These are phyloP conservation scores for Magnaporthales sp. DNA, from an alignment of 2,329 filamentous ascomycete species.

Conservation along the genomic window DNA sequence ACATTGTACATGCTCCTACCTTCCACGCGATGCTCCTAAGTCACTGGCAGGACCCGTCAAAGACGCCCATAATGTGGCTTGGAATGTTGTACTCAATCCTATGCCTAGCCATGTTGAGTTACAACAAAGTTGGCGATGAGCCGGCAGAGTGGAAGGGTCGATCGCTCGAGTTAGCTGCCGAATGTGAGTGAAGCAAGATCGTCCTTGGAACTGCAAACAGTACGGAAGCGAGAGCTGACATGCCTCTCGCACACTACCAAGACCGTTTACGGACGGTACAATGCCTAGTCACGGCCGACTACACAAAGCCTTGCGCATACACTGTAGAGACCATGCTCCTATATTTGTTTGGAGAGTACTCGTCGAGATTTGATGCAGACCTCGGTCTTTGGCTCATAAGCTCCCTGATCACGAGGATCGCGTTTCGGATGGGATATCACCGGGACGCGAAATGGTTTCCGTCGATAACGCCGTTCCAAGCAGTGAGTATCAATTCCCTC, in stretches of 20 bases:
- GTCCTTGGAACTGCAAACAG: not conserved
- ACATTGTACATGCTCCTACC: slow-evolving; percentile 73
- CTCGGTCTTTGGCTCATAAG: slow-evolving; percentile 53
- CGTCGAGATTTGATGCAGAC: slow-evolving; percentile 65
- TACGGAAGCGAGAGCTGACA: not conserved
- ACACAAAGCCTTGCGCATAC: slow-evolving; percentile 64
- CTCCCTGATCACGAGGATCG: slow-evolving; percentile 46
- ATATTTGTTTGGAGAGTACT: slow-evolving; percentile 69
- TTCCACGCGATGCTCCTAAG: slow-evolving; percentile 64
- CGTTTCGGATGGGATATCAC: slow-evolving; percentile 68
- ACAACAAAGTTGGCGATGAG: slow-evolving; percentile 71
- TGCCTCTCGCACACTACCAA: not conserved
- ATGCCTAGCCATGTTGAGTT: slow-evolving; percentile 70
- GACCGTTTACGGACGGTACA: slow-evolving; percentile 65
- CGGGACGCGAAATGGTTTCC: slow-evolving; percentile 69
- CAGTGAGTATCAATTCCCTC: slow-evolving; percentile 30
- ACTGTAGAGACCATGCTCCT: slow-evolving; percentile 73
- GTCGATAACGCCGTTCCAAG: slow-evolving; percentile 63
- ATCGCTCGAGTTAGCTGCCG: slow-evolving; percentile 47
- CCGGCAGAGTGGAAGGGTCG: slow-evolving; percentile 69
- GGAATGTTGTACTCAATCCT: slow-evolving; percentile 70
- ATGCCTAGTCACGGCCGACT: slow-evolving; percentile 67
- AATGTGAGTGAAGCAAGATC: slow-evolving; percentile 27
- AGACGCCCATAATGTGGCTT: slow-evolving; percentile 69
- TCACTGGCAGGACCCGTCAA: slow-evolving; percentile 64